Conservation (phyloP, 2,329 filamentous ascomycete genomes). For the Thelonectria discophora region DNA sequence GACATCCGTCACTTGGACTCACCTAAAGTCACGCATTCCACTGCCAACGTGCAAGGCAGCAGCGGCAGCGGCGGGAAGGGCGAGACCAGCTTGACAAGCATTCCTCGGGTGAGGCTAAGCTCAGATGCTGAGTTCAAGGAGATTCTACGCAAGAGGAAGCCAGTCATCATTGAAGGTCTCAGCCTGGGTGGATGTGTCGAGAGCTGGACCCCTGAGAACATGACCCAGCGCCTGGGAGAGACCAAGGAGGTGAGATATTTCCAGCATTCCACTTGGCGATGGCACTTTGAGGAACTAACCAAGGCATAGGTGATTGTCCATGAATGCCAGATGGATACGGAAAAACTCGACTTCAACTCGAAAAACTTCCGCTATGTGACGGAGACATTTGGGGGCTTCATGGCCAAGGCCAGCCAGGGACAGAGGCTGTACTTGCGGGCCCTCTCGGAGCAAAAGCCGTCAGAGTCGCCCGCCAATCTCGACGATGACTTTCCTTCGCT, state of each 20-base stretch:
- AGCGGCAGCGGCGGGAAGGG: slow-evolving; percentile 1
- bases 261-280: neutral
- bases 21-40: slow-evolving; percentile 36
- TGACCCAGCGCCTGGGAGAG: slow-evolving; percentile 68
- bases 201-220: slow-evolving; percentile 74
- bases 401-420: slow-evolving; percentile 66
- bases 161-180: slow-evolving; percentile 67
- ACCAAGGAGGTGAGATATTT: slow-evolving; percentile 64
- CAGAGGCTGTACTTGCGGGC: slow-evolving; percentile 80
- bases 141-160: slow-evolving; percentile 66
- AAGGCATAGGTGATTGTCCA: slow-evolving; percentile 75
- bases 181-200: slow-evolving; percentile 73
- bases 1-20: slow-evolving; percentile 41
- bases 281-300: slow-evolving; percentile 12
- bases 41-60: slow-evolving; percentile 7
- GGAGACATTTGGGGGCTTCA: slow-evolving; percentile 72
- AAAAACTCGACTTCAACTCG: slow-evolving; percentile 79
- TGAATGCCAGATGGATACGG: slow-evolving; percentile 61
- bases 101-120: slow-evolving; percentile 63
- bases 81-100: slow-evolving; percentile 41
- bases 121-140: slow-evolving; percentile 66
- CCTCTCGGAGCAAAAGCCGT: slow-evolving; percentile 74
- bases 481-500: slow-evolving; percentile 76
- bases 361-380: slow-evolving; percentile 86
- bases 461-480: slow-evolving; percentile 74